phyloP scores from a whole-genome alignment of 441 rosid genomes.

The Lepidium campestre region DNA sequence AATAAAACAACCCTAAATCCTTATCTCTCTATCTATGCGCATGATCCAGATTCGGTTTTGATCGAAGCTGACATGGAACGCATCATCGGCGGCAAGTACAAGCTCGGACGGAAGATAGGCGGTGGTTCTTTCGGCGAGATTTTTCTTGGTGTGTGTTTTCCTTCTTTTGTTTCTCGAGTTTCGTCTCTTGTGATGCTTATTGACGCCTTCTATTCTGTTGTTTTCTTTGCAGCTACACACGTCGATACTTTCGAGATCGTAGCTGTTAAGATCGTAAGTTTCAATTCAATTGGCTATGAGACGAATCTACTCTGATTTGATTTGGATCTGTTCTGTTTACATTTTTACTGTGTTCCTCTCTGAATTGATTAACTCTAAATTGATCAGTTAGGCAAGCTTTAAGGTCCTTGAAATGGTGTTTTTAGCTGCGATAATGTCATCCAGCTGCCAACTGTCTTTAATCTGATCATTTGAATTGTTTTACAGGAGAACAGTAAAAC shows the following conservation, averaged over 20 bases:
- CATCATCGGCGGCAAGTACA: constrained; percentile 77
- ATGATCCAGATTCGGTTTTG: constrained; percentile 25
- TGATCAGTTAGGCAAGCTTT: background rate
- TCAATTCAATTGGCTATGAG: background rate
- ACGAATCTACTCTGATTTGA: background rate
- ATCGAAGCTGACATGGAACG: constrained; percentile 56
- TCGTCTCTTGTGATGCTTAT: background rate
- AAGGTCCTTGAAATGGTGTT: background rate
- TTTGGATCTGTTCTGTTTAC: constrained; percentile 11
- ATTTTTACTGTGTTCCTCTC: background rate
- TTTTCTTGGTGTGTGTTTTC: constrained; percentile 51
- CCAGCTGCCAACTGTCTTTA: background rate
- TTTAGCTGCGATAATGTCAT: background rate
- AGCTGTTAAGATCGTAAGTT: constrained; percentile 90
- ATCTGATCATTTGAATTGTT: background rate
- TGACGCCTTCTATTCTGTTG: background rate
- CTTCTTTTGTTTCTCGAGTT: background rate
- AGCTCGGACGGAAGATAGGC: constrained; percentile 95
- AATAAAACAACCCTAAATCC: constrained; percentile 22
- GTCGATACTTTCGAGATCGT: constrained; percentile 91
- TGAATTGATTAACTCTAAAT: background rate
- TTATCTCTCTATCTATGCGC: constrained; percentile 17
- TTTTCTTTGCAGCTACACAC: constrained; percentile 66
- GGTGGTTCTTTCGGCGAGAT: constrained; percentile 96
- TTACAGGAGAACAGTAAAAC: constrained; percentile 60